These are phyloP conservation scores for Coniochaeta hoffmannii DNA, from an alignment of 2,329 filamentous ascomycete genomes.

Conservation along the genomic window DNA sequence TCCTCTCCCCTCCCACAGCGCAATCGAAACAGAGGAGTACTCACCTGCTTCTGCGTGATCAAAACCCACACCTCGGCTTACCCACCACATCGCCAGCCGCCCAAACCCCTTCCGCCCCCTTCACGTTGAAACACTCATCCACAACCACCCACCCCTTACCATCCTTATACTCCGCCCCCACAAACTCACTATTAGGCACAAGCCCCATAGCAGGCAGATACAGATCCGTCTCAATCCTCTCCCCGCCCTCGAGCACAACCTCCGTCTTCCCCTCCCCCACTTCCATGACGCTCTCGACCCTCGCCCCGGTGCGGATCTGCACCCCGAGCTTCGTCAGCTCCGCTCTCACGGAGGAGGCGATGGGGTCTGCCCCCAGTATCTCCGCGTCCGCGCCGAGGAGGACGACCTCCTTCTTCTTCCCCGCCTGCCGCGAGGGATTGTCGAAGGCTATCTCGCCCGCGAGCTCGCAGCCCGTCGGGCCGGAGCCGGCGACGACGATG, in stretches of 20 bases:
- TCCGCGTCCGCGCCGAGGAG: constrained; percentile 34
- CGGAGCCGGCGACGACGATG: constrained; percentile 50
- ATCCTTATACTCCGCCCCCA: constrained; percentile 36
- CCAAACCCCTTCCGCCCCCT: constrained; percentile 38
- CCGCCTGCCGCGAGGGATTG: constrained; percentile 19
- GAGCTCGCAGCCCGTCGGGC: constrained; percentile 47
- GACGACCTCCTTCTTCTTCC: constrained; percentile 42
- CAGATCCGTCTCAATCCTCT: constrained; percentile 40
- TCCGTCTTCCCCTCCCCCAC: constrained; percentile 37
- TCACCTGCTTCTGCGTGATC: constrained; percentile 40
- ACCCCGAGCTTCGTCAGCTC: constrained; percentile 49
- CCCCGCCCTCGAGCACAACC: constrained; percentile 37
- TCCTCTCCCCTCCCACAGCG: neutral
- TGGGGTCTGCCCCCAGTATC: constrained; percentile 36
- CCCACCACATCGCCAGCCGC: constrained; percentile 46
- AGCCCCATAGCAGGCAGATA: constrained; percentile 47
- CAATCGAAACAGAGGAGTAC: constrained; percentile 7
- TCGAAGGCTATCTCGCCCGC: constrained; percentile 47
- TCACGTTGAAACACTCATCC: constrained; percentile 43
- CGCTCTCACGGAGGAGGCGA: constrained; percentile 31
- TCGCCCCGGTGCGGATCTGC: constrained; percentile 32
- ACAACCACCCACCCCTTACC: constrained; percentile 37
- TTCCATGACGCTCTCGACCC: constrained; percentile 27
- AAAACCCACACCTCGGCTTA: constrained; percentile 38
- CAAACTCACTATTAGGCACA: constrained; percentile 45